Conservation (phyloP, 2,329 filamentous ascomycete species). For the Monilinia aucupariae region DNA sequence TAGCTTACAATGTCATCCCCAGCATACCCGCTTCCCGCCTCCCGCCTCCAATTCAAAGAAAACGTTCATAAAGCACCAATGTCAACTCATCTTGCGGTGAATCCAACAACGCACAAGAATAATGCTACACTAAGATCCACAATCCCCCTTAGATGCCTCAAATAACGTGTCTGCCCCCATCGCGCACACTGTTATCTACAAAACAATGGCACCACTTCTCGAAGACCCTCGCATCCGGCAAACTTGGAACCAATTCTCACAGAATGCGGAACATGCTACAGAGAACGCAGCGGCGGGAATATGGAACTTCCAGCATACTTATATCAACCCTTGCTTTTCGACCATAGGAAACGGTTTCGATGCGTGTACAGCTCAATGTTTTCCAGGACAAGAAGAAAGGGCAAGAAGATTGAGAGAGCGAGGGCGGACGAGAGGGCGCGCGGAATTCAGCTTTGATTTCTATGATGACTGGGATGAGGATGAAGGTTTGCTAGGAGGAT, state of each 20-base stretch:
- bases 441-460: slow-evolving; percentile 90
- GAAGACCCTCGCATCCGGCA: slow-evolving; percentile 86
- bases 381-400: slow-evolving; percentile 69
- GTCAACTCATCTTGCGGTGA: slow-evolving; percentile 11
- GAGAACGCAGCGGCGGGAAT: slow-evolving; percentile 87
- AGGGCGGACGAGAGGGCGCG: slow-evolving; percentile 51
- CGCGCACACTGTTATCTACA: background rate
- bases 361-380: slow-evolving; percentile 66
- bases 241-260: slow-evolving; percentile 86
- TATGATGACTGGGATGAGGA: slow-evolving; percentile 90
- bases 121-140: slow-evolving; percentile 13
- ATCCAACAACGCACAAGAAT: slow-evolving; percentile 7
- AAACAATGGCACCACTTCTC: slow-evolving; percentile 42
- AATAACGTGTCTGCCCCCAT: background rate
- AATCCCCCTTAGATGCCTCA: slow-evolving; percentile 2
- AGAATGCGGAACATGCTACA: slow-evolving; percentile 85
- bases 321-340: slow-evolving; percentile 74
- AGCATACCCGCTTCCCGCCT: background rate
- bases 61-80: slow-evolving; percentile 6
- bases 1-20: background rate
- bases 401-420: slow-evolving; percentile 63
- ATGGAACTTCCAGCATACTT: slow-evolving; percentile 81
- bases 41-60: slow-evolving; percentile 4
- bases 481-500: slow-evolving; percentile 61
- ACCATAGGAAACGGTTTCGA: slow-evolving; percentile 62